Percentiles rank a stretch among this genome's conserved stretches.
phyloP scores from a whole-genome alignment of 2,329 filamentous ascomycete genomes.

The Fusarium sp. region DNA sequence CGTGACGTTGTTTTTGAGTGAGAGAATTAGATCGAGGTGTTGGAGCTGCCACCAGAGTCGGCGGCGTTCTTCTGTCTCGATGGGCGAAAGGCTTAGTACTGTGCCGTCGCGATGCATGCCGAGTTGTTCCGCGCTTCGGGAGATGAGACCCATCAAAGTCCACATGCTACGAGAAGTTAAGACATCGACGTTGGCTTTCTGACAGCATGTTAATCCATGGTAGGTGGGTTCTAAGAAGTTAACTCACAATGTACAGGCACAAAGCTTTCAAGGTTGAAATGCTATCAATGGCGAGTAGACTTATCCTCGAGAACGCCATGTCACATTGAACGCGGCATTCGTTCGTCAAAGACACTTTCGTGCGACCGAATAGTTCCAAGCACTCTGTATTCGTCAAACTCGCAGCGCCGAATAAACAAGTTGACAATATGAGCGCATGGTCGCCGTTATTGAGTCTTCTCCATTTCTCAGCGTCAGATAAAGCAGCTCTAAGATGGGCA shows the following conservation, averaged over 20 bases:
- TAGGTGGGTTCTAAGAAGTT: rapidly evolving
- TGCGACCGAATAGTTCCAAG: background rate
- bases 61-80: conserved; percentile 20
- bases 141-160: background rate
- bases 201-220: rapidly evolving
- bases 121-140: conserved; percentile 11
- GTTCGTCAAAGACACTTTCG: background rate
- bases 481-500: background rate
- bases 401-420: background rate
- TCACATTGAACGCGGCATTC: conserved; percentile 12
- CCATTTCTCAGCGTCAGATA: conserved; percentile 2
- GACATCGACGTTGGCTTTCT: conserved; percentile 14
- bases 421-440: background rate
- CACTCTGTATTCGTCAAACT: conserved; percentile 2
- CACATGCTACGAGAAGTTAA: background rate
- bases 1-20: background rate
- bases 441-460: background rate
- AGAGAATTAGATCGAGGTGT: conserved; percentile 4
- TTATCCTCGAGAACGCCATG: conserved; percentile 4
- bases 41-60: conserved; percentile 22
- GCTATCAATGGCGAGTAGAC: background rate
- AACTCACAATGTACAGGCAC: conserved; percentile 5
- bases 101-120: conserved; percentile 20
- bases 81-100: background rate
- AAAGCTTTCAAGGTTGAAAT: conserved; percentile 3